Conservation (phyloP, 257 asterid genomes). For the Scutellaria barbata region DNA sequence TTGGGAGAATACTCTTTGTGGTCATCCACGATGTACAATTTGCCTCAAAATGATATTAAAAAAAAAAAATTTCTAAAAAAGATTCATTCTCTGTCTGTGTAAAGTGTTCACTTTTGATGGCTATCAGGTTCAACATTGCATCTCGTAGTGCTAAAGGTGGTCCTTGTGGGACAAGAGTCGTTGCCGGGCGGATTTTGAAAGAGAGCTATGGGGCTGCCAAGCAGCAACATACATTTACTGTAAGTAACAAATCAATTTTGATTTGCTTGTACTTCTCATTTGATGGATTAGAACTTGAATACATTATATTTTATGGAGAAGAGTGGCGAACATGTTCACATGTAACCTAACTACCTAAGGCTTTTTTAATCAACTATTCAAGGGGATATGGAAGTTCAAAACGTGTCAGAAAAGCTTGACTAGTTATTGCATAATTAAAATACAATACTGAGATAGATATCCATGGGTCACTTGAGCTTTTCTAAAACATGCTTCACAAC, state of each 20-base stretch:
- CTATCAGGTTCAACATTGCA: conserved; percentile 71
- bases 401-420: too few species aligned
- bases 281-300: conserved; percentile 8
- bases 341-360: background rate
- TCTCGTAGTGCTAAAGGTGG: conserved; percentile 82
- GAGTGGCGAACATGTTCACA: conserved; percentile 3
- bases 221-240: conserved; percentile 96
- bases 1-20: background rate
- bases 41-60: background rate
- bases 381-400: background rate
- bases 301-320: background rate
- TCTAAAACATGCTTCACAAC: background rate
- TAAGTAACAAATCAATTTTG: conserved; percentile 38
- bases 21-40: background rate
- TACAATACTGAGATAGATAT: background rate
- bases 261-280: background rate
- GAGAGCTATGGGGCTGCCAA: conserved; percentile 95
- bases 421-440: background rate
- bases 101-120: conserved; percentile 28
- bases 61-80: too few species aligned
- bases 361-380: background rate
- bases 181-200: conserved; percentile 86
- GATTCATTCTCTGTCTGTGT: background rate
- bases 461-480: background rate
- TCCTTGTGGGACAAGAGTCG: conserved; percentile 69